Evolutionary conservation across 371 early-diverging fungal species (phyloP).

Genomic region (Zychaea mexicana): DNA sequence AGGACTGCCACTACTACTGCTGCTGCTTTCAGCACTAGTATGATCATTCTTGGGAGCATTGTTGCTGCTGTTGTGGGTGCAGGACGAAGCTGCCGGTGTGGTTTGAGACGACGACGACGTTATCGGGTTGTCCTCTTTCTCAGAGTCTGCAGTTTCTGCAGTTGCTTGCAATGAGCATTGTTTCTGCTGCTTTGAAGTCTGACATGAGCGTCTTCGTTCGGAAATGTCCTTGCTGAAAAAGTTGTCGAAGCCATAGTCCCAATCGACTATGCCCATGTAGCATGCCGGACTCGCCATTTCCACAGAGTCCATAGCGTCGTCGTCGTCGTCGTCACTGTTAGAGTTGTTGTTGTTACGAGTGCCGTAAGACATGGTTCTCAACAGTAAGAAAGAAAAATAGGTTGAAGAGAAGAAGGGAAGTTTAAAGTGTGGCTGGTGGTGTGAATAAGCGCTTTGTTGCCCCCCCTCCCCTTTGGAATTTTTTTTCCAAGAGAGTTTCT

Average conservation of each 20-base stretch:
- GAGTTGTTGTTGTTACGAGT: not conserved
- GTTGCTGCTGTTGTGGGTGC: not conserved
- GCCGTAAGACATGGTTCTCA: not conserved
- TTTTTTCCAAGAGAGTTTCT: too few relatives aligned
- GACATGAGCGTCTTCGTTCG: not conserved
- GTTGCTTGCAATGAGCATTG: too few relatives aligned
- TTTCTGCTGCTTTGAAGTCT: not conserved
- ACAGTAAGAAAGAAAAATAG: too few relatives aligned
- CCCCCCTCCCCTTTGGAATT: too few relatives aligned
- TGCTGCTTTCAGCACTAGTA: not conserved
- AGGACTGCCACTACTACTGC: not conserved
- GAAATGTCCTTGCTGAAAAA: not conserved
- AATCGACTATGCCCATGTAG: not conserved
- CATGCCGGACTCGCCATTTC: constrained; percentile 1
- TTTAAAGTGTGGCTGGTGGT: not conserved
- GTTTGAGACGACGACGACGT: too few relatives aligned
- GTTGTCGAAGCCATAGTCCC: constrained; percentile 2
- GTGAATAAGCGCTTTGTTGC: not conserved
- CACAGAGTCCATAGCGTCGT: not conserved
- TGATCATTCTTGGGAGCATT: not conserved
- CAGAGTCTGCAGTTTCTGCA: not conserved
- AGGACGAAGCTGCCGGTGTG: not conserved
- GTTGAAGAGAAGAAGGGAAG: not conserved
- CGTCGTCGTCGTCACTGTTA: not conserved
- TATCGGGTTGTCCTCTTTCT: not conserved